Evolutionary conservation across 2,329 filamentous ascomycete species (phyloP).

Genomic region (Phialophora expanda): DNA sequence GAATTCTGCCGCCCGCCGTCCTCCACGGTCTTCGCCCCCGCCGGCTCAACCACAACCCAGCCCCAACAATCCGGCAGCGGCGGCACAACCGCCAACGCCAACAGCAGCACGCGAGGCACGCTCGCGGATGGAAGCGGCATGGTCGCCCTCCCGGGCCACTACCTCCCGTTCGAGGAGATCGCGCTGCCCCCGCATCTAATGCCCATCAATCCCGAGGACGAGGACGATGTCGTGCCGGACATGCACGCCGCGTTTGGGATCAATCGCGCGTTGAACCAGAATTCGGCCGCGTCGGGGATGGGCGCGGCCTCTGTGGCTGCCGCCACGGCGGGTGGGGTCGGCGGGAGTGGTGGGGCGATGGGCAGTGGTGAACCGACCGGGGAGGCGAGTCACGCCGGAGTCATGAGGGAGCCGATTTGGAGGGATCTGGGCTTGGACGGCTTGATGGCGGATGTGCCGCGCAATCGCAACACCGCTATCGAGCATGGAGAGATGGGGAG

Average conservation of each 20-base stretch:
- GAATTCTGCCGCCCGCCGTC: conserved; percentile 56
- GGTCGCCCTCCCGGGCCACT: conserved; percentile 45
- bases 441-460: conserved; percentile 27
- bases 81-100: conserved; percentile 1
- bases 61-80: conserved; percentile 20
- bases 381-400: conserved; percentile 32
- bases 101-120: conserved; percentile 19
- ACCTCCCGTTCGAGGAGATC: conserved; percentile 64
- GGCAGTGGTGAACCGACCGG: conserved; percentile 21
- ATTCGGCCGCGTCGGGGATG: conserved; percentile 53
- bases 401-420: conserved; percentile 52
- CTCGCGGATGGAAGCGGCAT: conserved; percentile 33
- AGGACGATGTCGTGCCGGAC: conserved; percentile 70
- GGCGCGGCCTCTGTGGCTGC: neutral
- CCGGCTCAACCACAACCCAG: neutral
- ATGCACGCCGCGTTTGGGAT: conserved; percentile 72
- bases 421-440: conserved; percentile 58
- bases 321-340: conserved; percentile 18
- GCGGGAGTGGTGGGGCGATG: conserved; percentile 17
- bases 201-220: conserved; percentile 68
- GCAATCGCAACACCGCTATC: conserved; percentile 14
- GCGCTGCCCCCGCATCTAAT: conserved; percentile 65
- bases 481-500: conserved; percentile 18
- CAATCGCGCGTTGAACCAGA: conserved; percentile 62
- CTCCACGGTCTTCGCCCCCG: conserved; percentile 28